Evolutionary conservation across 768 basidiomycete genomes (phyloP), one percentile per base, ranked within the genome.

Genomic region (Mycena amicta): DNA sequence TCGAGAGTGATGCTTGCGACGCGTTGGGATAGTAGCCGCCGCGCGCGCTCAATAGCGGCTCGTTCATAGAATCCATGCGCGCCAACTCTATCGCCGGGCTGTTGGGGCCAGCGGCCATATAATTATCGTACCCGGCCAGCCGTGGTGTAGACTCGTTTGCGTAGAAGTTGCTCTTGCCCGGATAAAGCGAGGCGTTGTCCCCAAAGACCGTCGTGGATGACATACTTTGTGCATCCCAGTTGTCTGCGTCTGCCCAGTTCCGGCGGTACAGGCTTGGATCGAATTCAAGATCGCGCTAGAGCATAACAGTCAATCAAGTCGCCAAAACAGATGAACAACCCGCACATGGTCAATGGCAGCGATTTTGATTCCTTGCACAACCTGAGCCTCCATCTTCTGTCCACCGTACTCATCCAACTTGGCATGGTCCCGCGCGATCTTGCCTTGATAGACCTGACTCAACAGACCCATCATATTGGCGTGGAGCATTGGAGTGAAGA

Each of bases 401-500:
- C 91, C 91, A 23, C 89, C 90, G 67, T 90, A 90, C 69, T 93
- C 92, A 41, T 83, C 78, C 70, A 93, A 63, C 62, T 82, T 85
- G n/a, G 88, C 77, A 59, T 86, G 78, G 52, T 86, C 83, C 33
- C 70, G 80, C 8, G 75, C 82, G 53, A 92, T 80, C 70, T 85
- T 88, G 64, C 92, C 92, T 39, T 80, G 74, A 68, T 92, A 94
- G 26, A 94, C 89, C 59, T 93, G 83, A 31, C 77, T 73, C 22
- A 94, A 77, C 23, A 94, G 75, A 5, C 83, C 87, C 83, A 91
- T 87, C 89, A 93, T 90, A 72, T 86, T 88, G 61, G 88, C 86
- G 65, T 93, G 92, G 51, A 94, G 71, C 90, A 92, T 90, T 0
- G 90, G 92, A 4, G 92, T 93, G 74, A 95, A 92, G 46, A 96